Conservation (phyloP, 768 basidiomycete genomes). For the Mycena alexandri region DNA sequence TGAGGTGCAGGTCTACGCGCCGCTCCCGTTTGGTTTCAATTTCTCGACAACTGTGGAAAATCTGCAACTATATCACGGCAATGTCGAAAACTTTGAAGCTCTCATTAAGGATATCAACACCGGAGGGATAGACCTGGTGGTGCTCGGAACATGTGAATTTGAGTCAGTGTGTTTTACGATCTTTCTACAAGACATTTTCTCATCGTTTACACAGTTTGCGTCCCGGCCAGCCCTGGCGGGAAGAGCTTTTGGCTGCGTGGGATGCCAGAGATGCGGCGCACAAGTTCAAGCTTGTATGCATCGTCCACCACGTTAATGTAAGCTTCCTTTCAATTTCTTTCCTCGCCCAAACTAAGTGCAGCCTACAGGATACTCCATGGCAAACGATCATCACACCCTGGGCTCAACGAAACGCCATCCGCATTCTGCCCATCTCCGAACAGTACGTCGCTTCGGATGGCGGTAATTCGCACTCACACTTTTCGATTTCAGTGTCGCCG, state of each 20-base stretch:
- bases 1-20: constrained; percentile 48
- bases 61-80: constrained; percentile 48
- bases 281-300: constrained; percentile 59
- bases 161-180: constrained; percentile 55
- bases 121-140: constrained; percentile 51
- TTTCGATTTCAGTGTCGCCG: constrained; percentile 43
- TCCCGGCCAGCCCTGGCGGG: constrained; percentile 37
- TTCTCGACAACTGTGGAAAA: constrained; percentile 51
- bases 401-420: constrained; percentile 53
- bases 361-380: constrained; percentile 44
- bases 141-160: constrained; percentile 61
- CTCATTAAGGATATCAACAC: constrained; percentile 45
- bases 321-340: not conserved
- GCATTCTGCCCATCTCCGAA: constrained; percentile 53
- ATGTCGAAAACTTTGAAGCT: constrained; percentile 40
- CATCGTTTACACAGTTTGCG: constrained; percentile 38
- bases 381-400: constrained; percentile 51
- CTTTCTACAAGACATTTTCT: not conserved
- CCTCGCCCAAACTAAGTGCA: not conserved
- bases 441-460: constrained; percentile 49
- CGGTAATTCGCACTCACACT: constrained; percentile 4
- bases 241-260: constrained; percentile 50
- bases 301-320: constrained; percentile 53
- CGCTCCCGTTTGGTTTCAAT: constrained; percentile 45
- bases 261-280: constrained; percentile 48